Percentiles rank a stretch among this genome's conserved stretches.
Conservation (phyloP, 768 basidiomycete genomes). For the Boletellus sp. region DNA sequence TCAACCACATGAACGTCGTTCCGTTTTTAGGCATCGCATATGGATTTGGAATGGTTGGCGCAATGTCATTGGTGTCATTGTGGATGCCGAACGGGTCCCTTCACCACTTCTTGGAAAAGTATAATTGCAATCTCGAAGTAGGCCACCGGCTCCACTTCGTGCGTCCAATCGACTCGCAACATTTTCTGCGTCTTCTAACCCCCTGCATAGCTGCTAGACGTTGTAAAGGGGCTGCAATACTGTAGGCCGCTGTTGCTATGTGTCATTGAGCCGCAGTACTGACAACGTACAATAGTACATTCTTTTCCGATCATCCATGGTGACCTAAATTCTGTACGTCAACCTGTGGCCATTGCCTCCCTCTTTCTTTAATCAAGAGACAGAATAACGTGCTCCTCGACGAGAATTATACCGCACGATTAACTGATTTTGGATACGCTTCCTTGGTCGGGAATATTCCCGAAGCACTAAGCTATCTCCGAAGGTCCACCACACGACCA, state of each 20-base stretch:
- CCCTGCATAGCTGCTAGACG: constrained; percentile 17
- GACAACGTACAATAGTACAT: background rate
- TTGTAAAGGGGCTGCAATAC: background rate
- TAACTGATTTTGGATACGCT: background rate
- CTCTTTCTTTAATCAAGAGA: no score
- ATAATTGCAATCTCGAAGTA: background rate
- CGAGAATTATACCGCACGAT: background rate
- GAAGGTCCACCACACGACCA: background rate
- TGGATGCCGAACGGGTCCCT: constrained; percentile 31
- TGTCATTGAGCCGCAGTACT: no score
- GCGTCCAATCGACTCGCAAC: constrained; percentile 2
- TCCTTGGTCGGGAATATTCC: background rate
- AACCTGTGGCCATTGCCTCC: background rate
- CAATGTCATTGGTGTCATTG: constrained; percentile 27
- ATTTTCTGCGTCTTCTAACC: constrained; percentile 13
- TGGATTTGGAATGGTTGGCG: constrained; percentile 21
- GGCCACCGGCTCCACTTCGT: constrained; percentile 12
- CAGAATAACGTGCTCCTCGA: background rate
- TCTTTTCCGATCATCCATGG: background rate
- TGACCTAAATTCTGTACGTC: no score
- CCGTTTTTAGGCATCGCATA: constrained; percentile 25
- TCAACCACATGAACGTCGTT: constrained; percentile 24
- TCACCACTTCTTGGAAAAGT: constrained; percentile 12
- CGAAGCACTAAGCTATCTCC: background rate
- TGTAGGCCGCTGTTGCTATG: background rate